These are phyloP conservation scores for Austroboletus olivaceoglutinosus DNA, from an alignment of 1,284 basidiomycete genomes.

Conservation along the genomic window DNA sequence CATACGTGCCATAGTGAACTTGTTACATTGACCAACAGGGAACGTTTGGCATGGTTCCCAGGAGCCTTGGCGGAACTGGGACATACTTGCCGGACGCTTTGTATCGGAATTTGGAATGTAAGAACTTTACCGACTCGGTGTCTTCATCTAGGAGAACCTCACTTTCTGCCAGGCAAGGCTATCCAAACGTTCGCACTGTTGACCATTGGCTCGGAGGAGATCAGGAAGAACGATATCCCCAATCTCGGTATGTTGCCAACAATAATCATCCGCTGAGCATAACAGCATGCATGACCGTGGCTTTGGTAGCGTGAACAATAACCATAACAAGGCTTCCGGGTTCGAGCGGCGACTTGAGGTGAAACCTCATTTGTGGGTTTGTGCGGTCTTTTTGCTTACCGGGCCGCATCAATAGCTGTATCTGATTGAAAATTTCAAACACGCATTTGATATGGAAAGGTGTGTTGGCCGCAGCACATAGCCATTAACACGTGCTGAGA, in stretches of 20 bases:
- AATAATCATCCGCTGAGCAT: slow-evolving; percentile 12
- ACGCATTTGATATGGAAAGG: slow-evolving; percentile 86
- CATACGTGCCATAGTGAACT: not conserved
- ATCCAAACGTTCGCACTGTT: slow-evolving; percentile 81
- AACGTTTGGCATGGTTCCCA: slow-evolving; percentile 91
- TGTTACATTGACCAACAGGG: slow-evolving; percentile 43
- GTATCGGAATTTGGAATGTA: slow-evolving; percentile 89
- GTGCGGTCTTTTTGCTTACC: slow-evolving; percentile 4
- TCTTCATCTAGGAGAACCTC: not conserved
- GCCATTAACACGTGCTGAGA: slow-evolving; percentile 4
- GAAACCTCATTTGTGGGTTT: slow-evolving; percentile 13
- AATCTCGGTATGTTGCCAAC: slow-evolving; percentile 65
- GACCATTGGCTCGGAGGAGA: slow-evolving; percentile 80
- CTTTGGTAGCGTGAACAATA: slow-evolving; percentile 58
- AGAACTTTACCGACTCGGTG: slow-evolving; percentile 28
- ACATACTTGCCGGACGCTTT: slow-evolving; percentile 79
- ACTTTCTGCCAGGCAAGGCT: slow-evolving; percentile 60
- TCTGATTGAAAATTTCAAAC: slow-evolving; percentile 87
- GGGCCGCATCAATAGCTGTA: slow-evolving; percentile 53
- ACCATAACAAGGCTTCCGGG: slow-evolving; percentile 89
- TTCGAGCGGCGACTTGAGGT: slow-evolving; percentile 86
- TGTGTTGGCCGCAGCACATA: slow-evolving; percentile 22
- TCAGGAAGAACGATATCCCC: slow-evolving; percentile 71
- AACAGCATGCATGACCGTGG: not conserved
- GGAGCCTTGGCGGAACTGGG: slow-evolving; percentile 90